Percentiles rank a stretch among this genome's conserved stretches.
Conservation (phyloP, 2,329 filamentous ascomycete species). For the Pseudogymnoascus sp. region DNA sequence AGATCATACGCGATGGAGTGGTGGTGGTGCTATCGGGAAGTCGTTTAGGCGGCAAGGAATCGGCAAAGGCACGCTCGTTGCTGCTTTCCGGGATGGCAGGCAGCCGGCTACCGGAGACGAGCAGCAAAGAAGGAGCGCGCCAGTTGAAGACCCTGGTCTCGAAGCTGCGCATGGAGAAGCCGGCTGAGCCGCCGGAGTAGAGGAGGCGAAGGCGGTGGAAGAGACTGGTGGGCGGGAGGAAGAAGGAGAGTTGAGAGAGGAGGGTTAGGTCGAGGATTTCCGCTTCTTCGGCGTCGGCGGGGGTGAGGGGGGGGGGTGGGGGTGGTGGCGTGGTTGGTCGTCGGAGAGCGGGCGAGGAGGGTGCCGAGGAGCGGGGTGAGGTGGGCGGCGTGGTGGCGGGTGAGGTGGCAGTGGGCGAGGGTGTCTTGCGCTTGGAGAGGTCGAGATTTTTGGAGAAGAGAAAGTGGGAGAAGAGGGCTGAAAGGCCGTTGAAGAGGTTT, state of each 20-base stretch:
- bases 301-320: conserved; percentile 20
- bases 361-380: conserved; percentile 6
- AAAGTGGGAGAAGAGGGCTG: conserved; percentile 64
- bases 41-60: conserved; percentile 46
- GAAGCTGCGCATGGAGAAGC: conserved; percentile 71
- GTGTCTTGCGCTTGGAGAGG: conserved; percentile 36
- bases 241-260: conserved; percentile 64
- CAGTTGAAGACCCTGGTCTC: conserved; percentile 70
- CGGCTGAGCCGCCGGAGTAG: conserved; percentile 61
- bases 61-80: conserved; percentile 47
- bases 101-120: conserved; percentile 58
- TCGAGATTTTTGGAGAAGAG: conserved; percentile 66
- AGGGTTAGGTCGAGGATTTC: conserved; percentile 58
- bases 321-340: conserved; percentile 25
- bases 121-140: conserved; percentile 63
- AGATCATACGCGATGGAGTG: conserved; percentile 43
- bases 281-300: conserved; percentile 44
- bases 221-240: conserved; percentile 54
- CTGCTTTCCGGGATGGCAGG: conserved; percentile 39
- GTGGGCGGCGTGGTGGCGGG: conserved; percentile 30
- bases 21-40: conserved; percentile 38
- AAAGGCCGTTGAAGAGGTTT: conserved; percentile 59
- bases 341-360: conserved; percentile 21
- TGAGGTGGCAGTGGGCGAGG: conserved; percentile 12
- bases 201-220: conserved; percentile 58